These are phyloP conservation scores for Xylariaceae sp. DNA, from an alignment of 2,329 filamentous ascomycete species.

Conservation along the genomic window DNA sequence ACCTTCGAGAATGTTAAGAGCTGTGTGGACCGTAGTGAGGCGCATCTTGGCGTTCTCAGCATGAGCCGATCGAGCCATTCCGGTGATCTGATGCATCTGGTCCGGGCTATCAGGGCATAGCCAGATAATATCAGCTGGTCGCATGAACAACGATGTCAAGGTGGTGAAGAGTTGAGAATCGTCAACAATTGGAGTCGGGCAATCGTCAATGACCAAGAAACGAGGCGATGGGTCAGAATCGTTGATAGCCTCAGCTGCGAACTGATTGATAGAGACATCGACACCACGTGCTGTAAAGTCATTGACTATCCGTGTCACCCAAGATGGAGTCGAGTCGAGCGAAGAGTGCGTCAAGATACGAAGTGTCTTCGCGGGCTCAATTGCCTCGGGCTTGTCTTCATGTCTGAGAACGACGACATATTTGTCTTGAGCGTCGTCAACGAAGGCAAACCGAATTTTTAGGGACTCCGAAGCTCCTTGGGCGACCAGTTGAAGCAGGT, in stretches of 20 bases:
- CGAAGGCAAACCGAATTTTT: not conserved
- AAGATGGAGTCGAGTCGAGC: not conserved
- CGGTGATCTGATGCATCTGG: constrained; percentile 19
- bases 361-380: not conserved
- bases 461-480: not conserved
- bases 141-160: constrained; percentile 8
- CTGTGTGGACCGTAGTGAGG: constrained; percentile 16
- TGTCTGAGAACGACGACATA: not conserved
- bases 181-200: constrained; percentile 5
- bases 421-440: not conserved
- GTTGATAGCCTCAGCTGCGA: not conserved
- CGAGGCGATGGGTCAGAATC: not conserved
- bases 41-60: constrained; percentile 19
- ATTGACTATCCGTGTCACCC: not conserved
- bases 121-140: constrained; percentile 13
- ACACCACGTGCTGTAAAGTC: not conserved
- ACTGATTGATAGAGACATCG: not conserved
- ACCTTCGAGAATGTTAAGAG: constrained; percentile 1
- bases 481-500: not conserved
- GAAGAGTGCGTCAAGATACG: constrained; percentile 2
- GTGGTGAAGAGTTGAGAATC: constrained; percentile 4
- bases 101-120: constrained; percentile 11
- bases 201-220: constrained; percentile 11
- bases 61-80: constrained; percentile 21
- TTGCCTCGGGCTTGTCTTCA: not conserved